A percentile compares a stretch with the other conserved stretches of the same genome.
These are phyloP conservation scores for Fusarium sp. DNA, from an alignment of 2,329 filamentous ascomycete species.

Conservation along the genomic window DNA sequence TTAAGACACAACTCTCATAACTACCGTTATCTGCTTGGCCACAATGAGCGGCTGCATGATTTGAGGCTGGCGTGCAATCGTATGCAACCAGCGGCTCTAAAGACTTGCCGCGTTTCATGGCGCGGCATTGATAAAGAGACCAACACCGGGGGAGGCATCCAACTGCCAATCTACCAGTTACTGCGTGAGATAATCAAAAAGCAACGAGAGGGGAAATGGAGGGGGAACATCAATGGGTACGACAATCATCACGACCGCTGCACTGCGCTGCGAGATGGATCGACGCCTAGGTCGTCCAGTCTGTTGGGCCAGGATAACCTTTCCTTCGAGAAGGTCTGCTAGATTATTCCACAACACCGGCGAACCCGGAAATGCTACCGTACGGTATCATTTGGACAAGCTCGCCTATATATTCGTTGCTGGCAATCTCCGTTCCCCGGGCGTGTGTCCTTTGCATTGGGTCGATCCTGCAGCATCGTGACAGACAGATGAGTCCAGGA, in stretches of 20 bases:
- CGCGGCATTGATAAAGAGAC: constrained; percentile 17
- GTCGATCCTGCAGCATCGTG: constrained; percentile 37
- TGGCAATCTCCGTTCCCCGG: constrained; percentile 41
- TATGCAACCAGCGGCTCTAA: constrained; percentile 16
- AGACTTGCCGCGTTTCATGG: constrained; percentile 40
- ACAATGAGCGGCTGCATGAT: constrained; percentile 25
- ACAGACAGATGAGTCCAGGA: constrained; percentile 22
- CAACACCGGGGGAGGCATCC: constrained; percentile 36
- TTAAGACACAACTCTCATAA: constrained; percentile 1
- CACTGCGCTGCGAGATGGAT: constrained; percentile 38
- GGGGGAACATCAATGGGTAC: constrained; percentile 8
- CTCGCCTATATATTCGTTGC: constrained; percentile 20
- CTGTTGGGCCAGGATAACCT: constrained; percentile 43
- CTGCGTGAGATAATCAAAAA: constrained; percentile 28
- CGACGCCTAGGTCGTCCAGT: constrained; percentile 45
- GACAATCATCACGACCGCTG: constrained; percentile 22
- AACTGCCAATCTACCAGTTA: constrained; percentile 33
- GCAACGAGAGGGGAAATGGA: constrained; percentile 31
- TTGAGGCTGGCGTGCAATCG: constrained; percentile 7
- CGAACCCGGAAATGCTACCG: constrained; percentile 37
- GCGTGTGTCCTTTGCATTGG: constrained; percentile 41
- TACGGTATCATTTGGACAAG: constrained; percentile 25
- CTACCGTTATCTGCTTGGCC: constrained; percentile 2
- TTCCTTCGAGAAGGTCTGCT: constrained; percentile 43
- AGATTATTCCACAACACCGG: constrained; percentile 35